These are phyloP conservation scores for Suhomyces anneliseae DNA, from an alignment of 1,139 yeast genomes.

Conservation along the genomic window DNA sequence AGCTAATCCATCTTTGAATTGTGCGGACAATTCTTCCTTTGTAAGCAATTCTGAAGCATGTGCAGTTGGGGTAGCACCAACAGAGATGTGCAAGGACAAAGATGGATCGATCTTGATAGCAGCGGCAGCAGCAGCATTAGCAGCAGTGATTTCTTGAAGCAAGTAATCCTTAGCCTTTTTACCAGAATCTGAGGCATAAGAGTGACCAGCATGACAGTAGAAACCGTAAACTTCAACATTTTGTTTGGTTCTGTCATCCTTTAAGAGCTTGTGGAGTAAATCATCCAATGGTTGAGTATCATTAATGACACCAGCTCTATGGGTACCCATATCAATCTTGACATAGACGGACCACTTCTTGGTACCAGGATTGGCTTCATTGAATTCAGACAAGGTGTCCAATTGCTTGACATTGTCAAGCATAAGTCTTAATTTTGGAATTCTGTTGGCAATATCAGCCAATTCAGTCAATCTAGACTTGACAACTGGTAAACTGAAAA, in stretches of 20 bases:
- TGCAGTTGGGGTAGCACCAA: slow-evolving; percentile 84
- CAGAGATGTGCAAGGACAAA: slow-evolving; percentile 47
- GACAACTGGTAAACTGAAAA: slow-evolving; percentile 70
- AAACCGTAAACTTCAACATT: slow-evolving; percentile 59
- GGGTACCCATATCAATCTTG: slow-evolving; percentile 61
- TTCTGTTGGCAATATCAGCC: slow-evolving; percentile 39
- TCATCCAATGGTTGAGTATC: slow-evolving; percentile 29
- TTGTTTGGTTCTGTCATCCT: slow-evolving; percentile 19
- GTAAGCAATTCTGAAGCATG: slow-evolving; percentile 51
- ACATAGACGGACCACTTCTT: slow-evolving; percentile 56
- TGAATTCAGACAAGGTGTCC: slow-evolving; percentile 42
- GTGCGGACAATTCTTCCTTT: slow-evolving; percentile 18
- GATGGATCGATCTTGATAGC: slow-evolving; percentile 31
- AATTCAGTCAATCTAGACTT: slow-evolving; percentile 53
- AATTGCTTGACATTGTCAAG: slow-evolving; percentile 62
- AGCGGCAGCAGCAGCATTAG: slow-evolving; percentile 51
- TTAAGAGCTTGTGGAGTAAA: slow-evolving; percentile 30
- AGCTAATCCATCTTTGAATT: slow-evolving; percentile 25
- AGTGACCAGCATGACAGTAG: slow-evolving; percentile 80
- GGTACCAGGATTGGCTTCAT: slow-evolving; percentile 18
- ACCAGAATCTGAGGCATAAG: slow-evolving; percentile 53
- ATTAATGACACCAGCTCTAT: slow-evolving; percentile 59
- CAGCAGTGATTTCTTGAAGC: slow-evolving; percentile 56
- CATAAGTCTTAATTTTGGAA: slow-evolving; percentile 54
- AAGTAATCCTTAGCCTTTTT: slow-evolving; percentile 50